A percentile compares a stretch with the other conserved stretches of the same genome.
These are phyloP conservation scores for Davidsoniella australis DNA, from an alignment of 2,329 filamentous ascomycete genomes.

Conservation along the genomic window DNA sequence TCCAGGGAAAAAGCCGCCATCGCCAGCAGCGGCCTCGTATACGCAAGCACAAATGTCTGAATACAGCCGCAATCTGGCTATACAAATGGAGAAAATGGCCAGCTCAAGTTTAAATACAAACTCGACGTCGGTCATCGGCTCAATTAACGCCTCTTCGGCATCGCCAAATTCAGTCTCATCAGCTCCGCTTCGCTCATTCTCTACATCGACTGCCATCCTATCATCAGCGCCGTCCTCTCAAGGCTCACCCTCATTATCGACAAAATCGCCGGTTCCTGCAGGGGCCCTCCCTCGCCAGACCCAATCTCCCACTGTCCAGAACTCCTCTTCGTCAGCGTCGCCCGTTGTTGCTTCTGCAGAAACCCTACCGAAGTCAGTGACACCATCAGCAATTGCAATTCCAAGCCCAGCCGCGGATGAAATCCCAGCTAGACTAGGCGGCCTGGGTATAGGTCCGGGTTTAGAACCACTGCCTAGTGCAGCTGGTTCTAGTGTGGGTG, in stretches of 20 bases:
- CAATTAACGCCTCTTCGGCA: not conserved
- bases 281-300: conserved; percentile 4
- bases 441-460: not conserved
- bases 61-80: conserved; percentile 10
- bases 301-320: conserved; percentile 1
- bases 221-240: not conserved
- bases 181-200: not conserved
- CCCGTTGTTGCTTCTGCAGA: not conserved
- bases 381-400: not conserved
- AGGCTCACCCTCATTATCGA: not conserved
- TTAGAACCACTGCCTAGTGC: not conserved
- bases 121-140: no score
- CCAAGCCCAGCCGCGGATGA: no score
- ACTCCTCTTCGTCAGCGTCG: conserved; percentile 1
- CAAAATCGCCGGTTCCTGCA: not conserved
- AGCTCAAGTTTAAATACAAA: not conserved
- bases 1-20: conserved; percentile 1
- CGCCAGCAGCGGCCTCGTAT: not conserved
- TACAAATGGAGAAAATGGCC: conserved; percentile 10
- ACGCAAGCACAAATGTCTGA: conserved; percentile 7
- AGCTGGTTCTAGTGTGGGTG: no score
- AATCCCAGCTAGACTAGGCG: no score
- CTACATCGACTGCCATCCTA: not conserved
- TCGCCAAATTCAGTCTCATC: not conserved
- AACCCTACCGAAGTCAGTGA: not conserved